These are phyloP conservation scores for Globisporangium recalcitrans DNA, from an alignment of 352 stramenopile genomes.

Conservation along the genomic window DNA sequence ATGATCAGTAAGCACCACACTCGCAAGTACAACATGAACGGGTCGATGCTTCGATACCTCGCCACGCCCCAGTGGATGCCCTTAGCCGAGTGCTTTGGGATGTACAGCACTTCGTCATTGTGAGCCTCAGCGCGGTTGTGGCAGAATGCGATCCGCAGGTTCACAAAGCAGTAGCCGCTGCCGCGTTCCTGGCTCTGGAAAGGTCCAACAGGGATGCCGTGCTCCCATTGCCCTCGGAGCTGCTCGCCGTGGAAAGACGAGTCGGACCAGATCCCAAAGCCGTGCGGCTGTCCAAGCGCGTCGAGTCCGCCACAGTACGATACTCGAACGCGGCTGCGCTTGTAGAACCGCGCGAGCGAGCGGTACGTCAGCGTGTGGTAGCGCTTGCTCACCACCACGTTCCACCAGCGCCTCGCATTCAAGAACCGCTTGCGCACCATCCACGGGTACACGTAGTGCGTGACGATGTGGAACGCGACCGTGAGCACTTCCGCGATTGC, in stretches of 20 bases:
- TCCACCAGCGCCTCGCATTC: constrained; percentile 34
- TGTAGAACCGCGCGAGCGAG: constrained; percentile 23
- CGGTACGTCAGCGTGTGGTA: constrained; percentile 29
- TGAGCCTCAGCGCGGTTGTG: constrained; percentile 23
- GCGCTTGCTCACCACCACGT: constrained; percentile 16
- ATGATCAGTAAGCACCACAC: background rate
- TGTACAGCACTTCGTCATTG: constrained; percentile 12
- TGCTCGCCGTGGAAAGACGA: constrained; percentile 59
- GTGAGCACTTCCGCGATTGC: constrained; percentile 38
- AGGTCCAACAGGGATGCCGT: constrained; percentile 55
- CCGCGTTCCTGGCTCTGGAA: constrained; percentile 55
- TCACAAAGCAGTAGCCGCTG: constrained; percentile 54
- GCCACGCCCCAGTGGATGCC: constrained; percentile 37
- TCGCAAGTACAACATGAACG: no score
- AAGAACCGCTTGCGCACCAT: constrained; percentile 31
- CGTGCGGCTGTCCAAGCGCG: constrained; percentile 36
- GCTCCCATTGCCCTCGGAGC: constrained; percentile 43
- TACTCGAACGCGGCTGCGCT: constrained; percentile 26
- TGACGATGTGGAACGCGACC: constrained; percentile 34
- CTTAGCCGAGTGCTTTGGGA: constrained; percentile 15
- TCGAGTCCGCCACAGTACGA: constrained; percentile 52
- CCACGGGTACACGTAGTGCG: constrained; percentile 50
- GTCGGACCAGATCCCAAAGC: constrained; percentile 57
- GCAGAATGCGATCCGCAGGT: constrained; percentile 50
- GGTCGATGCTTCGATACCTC: constrained; percentile 10